Conservation (phyloP, 2,329 filamentous ascomycete species). For the Salinomyces thailandicus region DNA sequence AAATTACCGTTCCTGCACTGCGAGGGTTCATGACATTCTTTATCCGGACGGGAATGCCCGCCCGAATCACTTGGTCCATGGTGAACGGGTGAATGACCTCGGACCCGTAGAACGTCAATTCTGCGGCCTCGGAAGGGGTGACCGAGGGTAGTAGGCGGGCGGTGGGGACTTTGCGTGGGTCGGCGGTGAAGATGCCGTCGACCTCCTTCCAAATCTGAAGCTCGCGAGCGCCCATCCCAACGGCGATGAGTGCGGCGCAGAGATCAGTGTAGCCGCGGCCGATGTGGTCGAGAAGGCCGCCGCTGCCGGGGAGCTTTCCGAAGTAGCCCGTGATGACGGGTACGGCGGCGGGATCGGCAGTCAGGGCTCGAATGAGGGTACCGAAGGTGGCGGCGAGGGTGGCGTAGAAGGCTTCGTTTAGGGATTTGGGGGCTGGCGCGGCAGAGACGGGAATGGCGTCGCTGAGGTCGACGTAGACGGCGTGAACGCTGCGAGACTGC, state of each 20-base stretch:
- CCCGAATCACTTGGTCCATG: conserved; percentile 81
- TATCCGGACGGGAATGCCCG: conserved; percentile 75
- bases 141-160: conserved; percentile 81
- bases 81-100: conserved; percentile 98
- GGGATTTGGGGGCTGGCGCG: conserved; percentile 22
- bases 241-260: conserved; percentile 82
- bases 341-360: conserved; percentile 35
- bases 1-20: conserved; percentile 67
- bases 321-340: conserved; percentile 75
- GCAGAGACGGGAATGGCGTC: conserved; percentile 61
- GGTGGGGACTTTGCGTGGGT: conserved; percentile 82
- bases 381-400: conserved; percentile 33
- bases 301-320: conserved; percentile 69
- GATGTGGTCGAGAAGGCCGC: conserved; percentile 81
- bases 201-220: conserved; percentile 99
- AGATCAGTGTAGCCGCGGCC: conserved; percentile 95
- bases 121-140: conserved; percentile 87
- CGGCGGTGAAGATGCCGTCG: conserved; percentile 82
- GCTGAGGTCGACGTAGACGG: conserved; percentile 82
- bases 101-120: conserved; percentile 65
- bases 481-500: conserved; percentile 67
- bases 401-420: conserved; percentile 39
- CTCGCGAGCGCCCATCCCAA: conserved; percentile 76
- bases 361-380: conserved; percentile 28
- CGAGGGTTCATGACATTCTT: conserved; percentile 57